These are phyloP conservation scores for Tricholomella constricta DNA, from an alignment of 768 basidiomycete genomes.

Conservation along the genomic window DNA sequence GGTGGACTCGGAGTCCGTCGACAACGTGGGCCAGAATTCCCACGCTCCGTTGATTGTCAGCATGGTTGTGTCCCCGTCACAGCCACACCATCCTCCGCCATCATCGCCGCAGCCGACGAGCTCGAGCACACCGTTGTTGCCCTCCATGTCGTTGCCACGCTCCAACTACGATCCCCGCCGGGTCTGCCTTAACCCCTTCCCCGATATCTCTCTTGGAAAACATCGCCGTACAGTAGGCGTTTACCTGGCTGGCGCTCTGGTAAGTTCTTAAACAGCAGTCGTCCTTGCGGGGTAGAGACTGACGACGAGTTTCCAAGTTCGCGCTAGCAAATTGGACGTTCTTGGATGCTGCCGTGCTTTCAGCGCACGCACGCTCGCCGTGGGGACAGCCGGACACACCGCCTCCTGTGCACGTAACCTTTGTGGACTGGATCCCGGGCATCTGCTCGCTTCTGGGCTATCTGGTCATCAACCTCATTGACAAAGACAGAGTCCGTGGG, in stretches of 20 bases:
- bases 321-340: slow-evolving; percentile 95
- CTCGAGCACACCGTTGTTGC: slow-evolving; percentile 3
- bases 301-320: slow-evolving; percentile 58
- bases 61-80: slow-evolving; percentile 21
- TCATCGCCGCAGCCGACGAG: slow-evolving; percentile 12
- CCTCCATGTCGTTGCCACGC: slow-evolving; percentile 66
- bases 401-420: slow-evolving; percentile 71
- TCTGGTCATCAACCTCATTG: slow-evolving; percentile 89
- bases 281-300: not conserved
- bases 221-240: slow-evolving; percentile 84
- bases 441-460: slow-evolving; percentile 92
- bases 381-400: slow-evolving; percentile 69
- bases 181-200: slow-evolving; percentile 87
- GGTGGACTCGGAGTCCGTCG: slow-evolving; percentile 16
- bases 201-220: slow-evolving; percentile 70
- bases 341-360: slow-evolving; percentile 89
- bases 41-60: slow-evolving; percentile 25
- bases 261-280: slow-evolving; percentile 45
- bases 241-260: slow-evolving; percentile 89
- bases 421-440: slow-evolving; percentile 98
- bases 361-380: slow-evolving; percentile 80
- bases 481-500: slow-evolving; percentile 85
- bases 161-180: slow-evolving; percentile 83
- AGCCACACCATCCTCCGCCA: slow-evolving; percentile 14
- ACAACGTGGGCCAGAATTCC: slow-evolving; percentile 19